Conservation (phyloP, 306 rosid genomes). For the Chamaecrista fasciculata region DNA sequence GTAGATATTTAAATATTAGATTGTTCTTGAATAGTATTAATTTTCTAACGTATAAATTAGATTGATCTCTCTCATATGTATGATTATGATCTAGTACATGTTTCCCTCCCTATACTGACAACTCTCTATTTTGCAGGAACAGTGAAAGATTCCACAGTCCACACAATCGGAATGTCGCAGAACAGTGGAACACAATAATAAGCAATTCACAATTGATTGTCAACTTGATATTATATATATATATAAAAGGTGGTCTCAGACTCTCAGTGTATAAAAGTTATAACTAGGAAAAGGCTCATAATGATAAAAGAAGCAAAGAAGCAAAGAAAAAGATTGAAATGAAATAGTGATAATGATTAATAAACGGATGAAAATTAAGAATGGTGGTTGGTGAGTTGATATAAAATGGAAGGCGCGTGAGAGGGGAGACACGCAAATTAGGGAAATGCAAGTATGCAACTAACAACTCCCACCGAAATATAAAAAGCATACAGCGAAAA, state of each 20-base stretch:
- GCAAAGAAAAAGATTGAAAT: not conserved
- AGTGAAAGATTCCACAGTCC: too few relatives aligned
- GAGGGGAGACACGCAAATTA: not conserved
- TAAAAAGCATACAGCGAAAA: not conserved
- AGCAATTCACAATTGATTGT: not conserved
- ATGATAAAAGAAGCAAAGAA: not conserved
- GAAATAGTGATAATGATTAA: not conserved
- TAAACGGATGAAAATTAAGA: not conserved
- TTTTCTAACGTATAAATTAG: not conserved
- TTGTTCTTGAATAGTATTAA: not conserved
- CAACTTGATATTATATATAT: too few relatives aligned
- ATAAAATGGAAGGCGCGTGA: not conserved
- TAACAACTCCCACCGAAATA: constrained; percentile 34
- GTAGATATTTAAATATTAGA: not conserved
- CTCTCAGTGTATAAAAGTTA: too few relatives aligned
- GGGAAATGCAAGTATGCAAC: too few relatives aligned
- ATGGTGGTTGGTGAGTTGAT: not conserved
- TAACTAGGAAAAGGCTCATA: too few relatives aligned
- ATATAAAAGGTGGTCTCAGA: too few relatives aligned
- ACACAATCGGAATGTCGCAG: too few relatives aligned
- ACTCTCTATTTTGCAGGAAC: too few relatives aligned
- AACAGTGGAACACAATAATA: not conserved
- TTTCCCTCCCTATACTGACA: too few relatives aligned
- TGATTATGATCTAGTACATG: too few relatives aligned
- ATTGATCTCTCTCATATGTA: too few relatives aligned